Percentiles rank a stretch among this genome's conserved stretches.
Evolutionary conservation across 495 filamentous ascomycete species (phyloP).

Genomic region (Aspergillus campestris): DNA sequence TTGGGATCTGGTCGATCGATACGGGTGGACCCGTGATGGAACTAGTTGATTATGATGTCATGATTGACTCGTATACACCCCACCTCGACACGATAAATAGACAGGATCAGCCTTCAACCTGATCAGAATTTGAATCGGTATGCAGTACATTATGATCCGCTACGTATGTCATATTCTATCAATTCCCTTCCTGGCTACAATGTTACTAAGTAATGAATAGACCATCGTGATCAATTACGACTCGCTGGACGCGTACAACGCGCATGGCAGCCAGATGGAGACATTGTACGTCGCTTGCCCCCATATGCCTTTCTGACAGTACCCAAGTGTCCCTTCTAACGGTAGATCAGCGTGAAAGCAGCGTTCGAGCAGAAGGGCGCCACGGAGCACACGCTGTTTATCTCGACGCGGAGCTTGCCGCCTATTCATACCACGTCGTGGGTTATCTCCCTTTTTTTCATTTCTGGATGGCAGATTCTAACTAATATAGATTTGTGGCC

Average conservation of each 20-base stretch:
- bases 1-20: too few species aligned
- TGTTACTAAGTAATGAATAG: not conserved
- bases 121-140: too few species aligned
- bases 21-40: too few species aligned
- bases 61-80: too few species aligned
- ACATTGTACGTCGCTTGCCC: constrained; percentile 1
- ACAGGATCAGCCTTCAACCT: too few species aligned
- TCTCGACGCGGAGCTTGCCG: constrained; percentile 10
- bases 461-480: not conserved
- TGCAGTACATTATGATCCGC: too few species aligned
- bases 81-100: too few species aligned
- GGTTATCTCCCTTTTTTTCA: not conserved
- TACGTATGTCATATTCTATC: not conserved
- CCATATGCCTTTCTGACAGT: too few species aligned
- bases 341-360: constrained; percentile 1
- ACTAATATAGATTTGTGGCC: not conserved
- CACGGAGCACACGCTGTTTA: constrained; percentile 7
- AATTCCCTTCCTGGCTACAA: not conserved
- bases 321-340: not conserved
- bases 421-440: constrained; percentile 11
- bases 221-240: constrained; percentile 11
- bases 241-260: constrained; percentile 6
- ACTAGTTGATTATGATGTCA: too few species aligned
- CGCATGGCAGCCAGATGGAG: constrained; percentile 8
- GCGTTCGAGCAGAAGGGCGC: constrained; percentile 3